phyloP scores from a whole-genome alignment of 208 protist species.

The Endotrypanum monterogeii region DNA sequence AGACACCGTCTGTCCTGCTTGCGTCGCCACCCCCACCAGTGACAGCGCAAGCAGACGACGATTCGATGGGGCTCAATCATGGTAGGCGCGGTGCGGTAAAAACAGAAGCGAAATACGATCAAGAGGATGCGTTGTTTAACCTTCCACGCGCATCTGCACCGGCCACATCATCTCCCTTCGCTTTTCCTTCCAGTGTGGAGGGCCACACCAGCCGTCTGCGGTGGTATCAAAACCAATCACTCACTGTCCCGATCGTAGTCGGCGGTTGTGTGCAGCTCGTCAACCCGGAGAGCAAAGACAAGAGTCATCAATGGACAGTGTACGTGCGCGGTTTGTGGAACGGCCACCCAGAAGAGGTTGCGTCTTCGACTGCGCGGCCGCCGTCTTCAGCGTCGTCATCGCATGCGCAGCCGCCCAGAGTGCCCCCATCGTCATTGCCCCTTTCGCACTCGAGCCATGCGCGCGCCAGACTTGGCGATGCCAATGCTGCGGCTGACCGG shows the following conservation, averaged over 20 bases:
- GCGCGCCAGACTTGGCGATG: background rate
- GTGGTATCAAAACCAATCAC: constrained; percentile 13
- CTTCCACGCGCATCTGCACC: background rate
- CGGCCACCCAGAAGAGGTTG: constrained; percentile 36
- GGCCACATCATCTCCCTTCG: background rate
- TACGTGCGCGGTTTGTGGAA: constrained; percentile 88
- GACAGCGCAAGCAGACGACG: background rate
- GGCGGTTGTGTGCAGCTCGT: constrained; percentile 70
- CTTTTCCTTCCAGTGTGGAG: background rate
- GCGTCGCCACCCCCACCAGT: background rate
- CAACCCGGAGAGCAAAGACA: constrained; percentile 64
- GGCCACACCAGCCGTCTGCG: background rate
- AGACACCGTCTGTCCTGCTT: background rate
- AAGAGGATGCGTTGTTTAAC: background rate
- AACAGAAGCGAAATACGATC: constrained; percentile 1
- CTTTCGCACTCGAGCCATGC: background rate
- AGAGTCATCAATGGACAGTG: constrained; percentile 87
- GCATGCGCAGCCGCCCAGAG: background rate
- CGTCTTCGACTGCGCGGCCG: constrained; percentile 1
- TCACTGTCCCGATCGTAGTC: constrained; percentile 72
- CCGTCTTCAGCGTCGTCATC: background rate
- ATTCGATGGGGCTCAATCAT: background rate
- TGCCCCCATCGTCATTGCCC: background rate
- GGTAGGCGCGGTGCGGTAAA: constrained; percentile 2
- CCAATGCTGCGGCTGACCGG: background rate